Conservation (phyloP, 2,329 filamentous ascomycete genomes). For the Scopulariopsis brevicaulis region DNA sequence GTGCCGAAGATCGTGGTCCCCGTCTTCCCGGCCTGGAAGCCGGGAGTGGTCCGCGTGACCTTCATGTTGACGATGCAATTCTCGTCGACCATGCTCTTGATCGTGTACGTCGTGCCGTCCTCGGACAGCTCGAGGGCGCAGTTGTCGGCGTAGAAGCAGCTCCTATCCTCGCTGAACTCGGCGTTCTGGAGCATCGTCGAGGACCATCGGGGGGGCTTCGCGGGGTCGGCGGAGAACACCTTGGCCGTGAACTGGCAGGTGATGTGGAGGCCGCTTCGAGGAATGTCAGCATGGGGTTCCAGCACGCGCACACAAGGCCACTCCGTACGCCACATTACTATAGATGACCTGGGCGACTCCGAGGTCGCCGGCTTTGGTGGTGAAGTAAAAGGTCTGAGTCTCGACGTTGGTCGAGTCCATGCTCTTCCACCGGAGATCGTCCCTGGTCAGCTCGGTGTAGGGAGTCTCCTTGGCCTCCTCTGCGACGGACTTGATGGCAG, state of each 20-base stretch:
- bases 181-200: slow-evolving; percentile 68
- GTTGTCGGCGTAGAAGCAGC: slow-evolving; percentile 76
- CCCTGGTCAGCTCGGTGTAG: slow-evolving; percentile 66
- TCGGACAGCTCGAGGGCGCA: slow-evolving; percentile 77
- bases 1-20: slow-evolving; percentile 81
- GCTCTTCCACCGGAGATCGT: slow-evolving; percentile 73
- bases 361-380: slow-evolving; percentile 64
- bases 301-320: not conserved
- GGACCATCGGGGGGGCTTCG: slow-evolving; percentile 71
- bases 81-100: slow-evolving; percentile 83
- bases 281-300: slow-evolving; percentile 9
- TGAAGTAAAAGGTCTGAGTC: slow-evolving; percentile 89
- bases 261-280: slow-evolving; percentile 68
- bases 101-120: slow-evolving; percentile 69
- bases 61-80: slow-evolving; percentile 77
- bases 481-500: slow-evolving; percentile 76
- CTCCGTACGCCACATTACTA: slow-evolving; percentile 81
- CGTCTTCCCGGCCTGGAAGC: slow-evolving; percentile 74
- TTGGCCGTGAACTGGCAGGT: slow-evolving; percentile 94
- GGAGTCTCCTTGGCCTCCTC: slow-evolving; percentile 67
- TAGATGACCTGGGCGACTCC: slow-evolving; percentile 88
- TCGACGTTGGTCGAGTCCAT: slow-evolving; percentile 84
- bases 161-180: slow-evolving; percentile 75
- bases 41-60: slow-evolving; percentile 63
- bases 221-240: slow-evolving; percentile 67